Evolutionary conservation across 2,329 filamentous ascomycete species (phyloP).

Genomic region (Ustulina deusta): DNA sequence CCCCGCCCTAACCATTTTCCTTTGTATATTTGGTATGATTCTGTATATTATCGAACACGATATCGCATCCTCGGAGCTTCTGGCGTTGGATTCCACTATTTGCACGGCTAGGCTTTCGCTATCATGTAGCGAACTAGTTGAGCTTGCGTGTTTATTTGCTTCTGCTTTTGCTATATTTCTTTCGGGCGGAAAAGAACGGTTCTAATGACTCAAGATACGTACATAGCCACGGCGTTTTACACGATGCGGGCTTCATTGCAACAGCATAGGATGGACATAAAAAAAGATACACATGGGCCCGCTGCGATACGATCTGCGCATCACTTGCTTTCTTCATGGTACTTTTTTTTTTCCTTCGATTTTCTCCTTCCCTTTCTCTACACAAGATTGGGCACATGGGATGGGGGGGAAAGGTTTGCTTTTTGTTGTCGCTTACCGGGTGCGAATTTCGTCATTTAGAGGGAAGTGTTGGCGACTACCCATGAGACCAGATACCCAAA

Average conservation of each 20-base stretch:
- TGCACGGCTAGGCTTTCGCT: conserved; percentile 9
- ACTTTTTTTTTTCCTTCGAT: conserved; percentile 1
- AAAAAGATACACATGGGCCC: conserved; percentile 42
- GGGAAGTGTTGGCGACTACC: conserved; percentile 34
- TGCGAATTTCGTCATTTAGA: conserved; percentile 35
- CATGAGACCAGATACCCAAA: conserved; percentile 40
- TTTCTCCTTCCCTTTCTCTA: conserved; percentile 4
- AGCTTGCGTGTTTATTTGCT: conserved; percentile 33
- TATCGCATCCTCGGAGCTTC: conserved; percentile 51
- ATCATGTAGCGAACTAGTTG: background rate
- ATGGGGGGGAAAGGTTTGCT: background rate
- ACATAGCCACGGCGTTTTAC: conserved; percentile 42
- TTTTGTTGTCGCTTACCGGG: conserved; percentile 12
- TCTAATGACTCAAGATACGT: conserved; percentile 37
- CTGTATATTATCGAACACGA: conserved; percentile 56
- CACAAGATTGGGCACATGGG: conserved; percentile 6
- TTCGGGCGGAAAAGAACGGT: conserved; percentile 26
- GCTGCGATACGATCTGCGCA: conserved; percentile 16
- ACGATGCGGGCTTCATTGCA: conserved; percentile 39
- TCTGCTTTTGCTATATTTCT: conserved; percentile 33
- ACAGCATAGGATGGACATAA: conserved; percentile 46
- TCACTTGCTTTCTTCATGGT: conserved; percentile 25
- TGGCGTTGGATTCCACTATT: conserved; percentile 49
- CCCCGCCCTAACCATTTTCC: conserved; percentile 44
- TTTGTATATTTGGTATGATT: conserved; percentile 49